A percentile compares a stretch with the other conserved stretches of the same genome.
Conservation (phyloP, 305 asterid species). For the Fraxinus xanthoxyloides region DNA sequence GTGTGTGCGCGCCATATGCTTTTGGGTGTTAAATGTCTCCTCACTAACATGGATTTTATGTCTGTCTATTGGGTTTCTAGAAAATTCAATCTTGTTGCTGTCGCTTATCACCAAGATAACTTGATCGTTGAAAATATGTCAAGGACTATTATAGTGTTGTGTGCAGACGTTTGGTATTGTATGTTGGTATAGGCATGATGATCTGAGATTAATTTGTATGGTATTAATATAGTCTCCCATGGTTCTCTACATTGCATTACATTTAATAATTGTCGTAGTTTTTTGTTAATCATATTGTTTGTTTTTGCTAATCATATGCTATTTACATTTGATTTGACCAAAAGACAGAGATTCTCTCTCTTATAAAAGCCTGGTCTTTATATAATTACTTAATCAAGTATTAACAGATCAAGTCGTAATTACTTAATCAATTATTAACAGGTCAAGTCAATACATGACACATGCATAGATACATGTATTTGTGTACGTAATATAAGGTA, state of each 20-base stretch:
- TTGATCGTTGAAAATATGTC: background rate
- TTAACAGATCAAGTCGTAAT: background rate
- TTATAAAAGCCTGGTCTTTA: background rate
- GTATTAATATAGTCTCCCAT: background rate
- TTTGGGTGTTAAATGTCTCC: background rate
- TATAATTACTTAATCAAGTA: background rate
- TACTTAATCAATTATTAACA: background rate
- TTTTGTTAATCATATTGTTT: background rate
- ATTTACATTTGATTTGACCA: background rate
- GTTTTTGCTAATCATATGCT: background rate
- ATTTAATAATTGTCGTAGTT: background rate
- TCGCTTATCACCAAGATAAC: background rate
- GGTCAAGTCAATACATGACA: background rate
- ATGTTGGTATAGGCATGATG: background rate
- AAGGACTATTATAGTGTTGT: background rate
- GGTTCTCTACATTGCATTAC: background rate
- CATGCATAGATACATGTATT: background rate
- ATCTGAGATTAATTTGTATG: background rate
- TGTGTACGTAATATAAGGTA: background rate
- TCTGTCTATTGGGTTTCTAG: background rate
- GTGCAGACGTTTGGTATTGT: background rate
- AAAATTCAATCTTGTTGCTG: background rate
- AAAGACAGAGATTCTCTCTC: background rate
- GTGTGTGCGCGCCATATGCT: background rate
- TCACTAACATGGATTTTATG: background rate